A percentile compares a stretch with the other conserved stretches of the same genome.
phyloP scores from a whole-genome alignment of 2,329 filamentous ascomycete genomes.

The Xylaria sp. region DNA sequence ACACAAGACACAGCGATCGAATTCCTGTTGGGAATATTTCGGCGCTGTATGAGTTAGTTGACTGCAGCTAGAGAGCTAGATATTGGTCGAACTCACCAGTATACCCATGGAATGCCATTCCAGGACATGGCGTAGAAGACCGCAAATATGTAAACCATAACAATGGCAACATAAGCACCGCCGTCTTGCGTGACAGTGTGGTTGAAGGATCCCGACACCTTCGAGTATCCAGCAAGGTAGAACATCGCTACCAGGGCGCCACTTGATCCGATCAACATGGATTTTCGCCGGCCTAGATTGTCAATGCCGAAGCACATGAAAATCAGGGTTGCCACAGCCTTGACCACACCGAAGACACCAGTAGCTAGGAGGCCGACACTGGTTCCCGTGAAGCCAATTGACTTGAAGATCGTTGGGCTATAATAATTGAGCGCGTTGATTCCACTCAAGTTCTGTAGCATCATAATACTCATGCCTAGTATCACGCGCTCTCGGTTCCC shows the following conservation, averaged over 20 bases:
- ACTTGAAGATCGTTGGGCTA: conserved; percentile 67
- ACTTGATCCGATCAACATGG: conserved; percentile 26
- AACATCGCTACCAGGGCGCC: conserved; percentile 32
- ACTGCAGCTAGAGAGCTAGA: background rate
- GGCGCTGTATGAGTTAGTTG: conserved; percentile 5
- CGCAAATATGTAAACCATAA: conserved; percentile 27
- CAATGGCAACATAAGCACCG: conserved; percentile 22
- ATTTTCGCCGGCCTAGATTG: conserved; percentile 24
- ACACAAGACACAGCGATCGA: conserved; percentile 27
- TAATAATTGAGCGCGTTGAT: conserved; percentile 78
- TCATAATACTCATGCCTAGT: conserved; percentile 61
- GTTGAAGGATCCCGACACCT: conserved; percentile 19
- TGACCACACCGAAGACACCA: conserved; percentile 77
- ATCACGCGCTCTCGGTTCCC: conserved; percentile 54
- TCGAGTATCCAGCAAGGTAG: conserved; percentile 29
- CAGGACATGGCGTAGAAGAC: conserved; percentile 31
- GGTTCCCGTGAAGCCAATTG: conserved; percentile 49
- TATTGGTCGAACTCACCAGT: conserved; percentile 13
- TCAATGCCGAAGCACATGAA: conserved; percentile 27
- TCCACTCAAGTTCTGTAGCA: conserved; percentile 50
- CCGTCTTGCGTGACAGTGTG: conserved; percentile 6
- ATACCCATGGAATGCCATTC: conserved; percentile 34
- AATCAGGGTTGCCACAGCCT: conserved; percentile 68
- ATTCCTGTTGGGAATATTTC: conserved; percentile 33
- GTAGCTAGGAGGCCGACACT: conserved; percentile 60